These are phyloP conservation scores for Puccinia coronata DNA, from an alignment of 1,284 basidiomycete genomes.

Conservation along the genomic window DNA sequence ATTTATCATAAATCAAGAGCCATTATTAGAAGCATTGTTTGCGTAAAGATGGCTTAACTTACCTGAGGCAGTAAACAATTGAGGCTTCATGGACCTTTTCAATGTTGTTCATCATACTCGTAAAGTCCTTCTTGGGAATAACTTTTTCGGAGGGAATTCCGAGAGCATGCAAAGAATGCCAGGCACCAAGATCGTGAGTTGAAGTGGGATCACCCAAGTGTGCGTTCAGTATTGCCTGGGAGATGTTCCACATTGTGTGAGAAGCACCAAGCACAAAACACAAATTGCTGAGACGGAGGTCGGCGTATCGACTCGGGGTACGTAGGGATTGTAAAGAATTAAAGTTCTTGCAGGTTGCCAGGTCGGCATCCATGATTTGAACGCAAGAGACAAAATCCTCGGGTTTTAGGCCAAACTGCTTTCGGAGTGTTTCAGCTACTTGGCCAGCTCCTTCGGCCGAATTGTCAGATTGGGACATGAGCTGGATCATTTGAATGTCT, in stretches of 20 bases:
- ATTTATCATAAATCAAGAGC: not conserved
- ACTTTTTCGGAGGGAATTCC: conserved; percentile 11
- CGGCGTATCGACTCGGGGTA: not conserved
- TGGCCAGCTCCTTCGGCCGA: not conserved
- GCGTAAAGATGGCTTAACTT: not conserved
- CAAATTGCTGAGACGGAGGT: not conserved
- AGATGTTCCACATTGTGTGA: not conserved
- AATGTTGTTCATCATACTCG: not conserved
- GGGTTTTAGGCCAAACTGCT: not conserved
- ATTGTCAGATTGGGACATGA: not conserved
- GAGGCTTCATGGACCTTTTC: not conserved
- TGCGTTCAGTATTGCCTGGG: not conserved
- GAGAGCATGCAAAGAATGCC: not conserved
- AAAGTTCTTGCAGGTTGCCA: not conserved
- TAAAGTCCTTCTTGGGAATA: conserved; percentile 3
- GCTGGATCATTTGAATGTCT: not conserved
- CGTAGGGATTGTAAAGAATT: not conserved
- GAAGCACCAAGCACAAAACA: not conserved
- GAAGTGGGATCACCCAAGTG: not conserved
- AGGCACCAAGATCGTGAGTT: not conserved
- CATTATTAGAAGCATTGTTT: not conserved
- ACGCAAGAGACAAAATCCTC: not conserved
- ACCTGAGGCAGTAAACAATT: not conserved
- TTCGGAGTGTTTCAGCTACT: not conserved
- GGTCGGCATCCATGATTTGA: not conserved